Evolutionary conservation across 2,329 filamentous ascomycete genomes (phyloP).

Genomic region (Colletotrichum eremochloae): DNA sequence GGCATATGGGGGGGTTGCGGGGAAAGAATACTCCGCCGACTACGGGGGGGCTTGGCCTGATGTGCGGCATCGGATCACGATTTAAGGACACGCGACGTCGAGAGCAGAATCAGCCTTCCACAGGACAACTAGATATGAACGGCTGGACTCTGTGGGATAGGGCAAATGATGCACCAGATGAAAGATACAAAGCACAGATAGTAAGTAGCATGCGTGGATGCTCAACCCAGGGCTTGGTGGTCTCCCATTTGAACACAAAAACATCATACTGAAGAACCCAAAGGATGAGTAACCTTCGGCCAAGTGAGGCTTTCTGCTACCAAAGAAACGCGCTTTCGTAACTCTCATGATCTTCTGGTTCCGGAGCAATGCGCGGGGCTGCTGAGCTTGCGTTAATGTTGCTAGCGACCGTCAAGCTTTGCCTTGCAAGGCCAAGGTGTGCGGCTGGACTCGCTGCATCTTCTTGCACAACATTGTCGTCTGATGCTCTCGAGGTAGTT

Average conservation of each 20-base stretch:
- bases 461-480: background rate
- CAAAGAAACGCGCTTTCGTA: constrained; percentile 28
- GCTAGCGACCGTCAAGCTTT: too few species aligned
- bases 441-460: background rate
- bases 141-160: background rate
- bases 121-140: background rate
- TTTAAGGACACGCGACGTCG: too few species aligned
- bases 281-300: too few species aligned
- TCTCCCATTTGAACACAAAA: background rate
- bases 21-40: background rate
- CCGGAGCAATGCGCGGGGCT: background rate
- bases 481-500: background rate
- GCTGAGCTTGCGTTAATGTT: background rate
- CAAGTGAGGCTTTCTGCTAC: background rate
- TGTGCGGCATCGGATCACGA: background rate
- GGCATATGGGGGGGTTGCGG: constrained; percentile 11
- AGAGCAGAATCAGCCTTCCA: background rate
- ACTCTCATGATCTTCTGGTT: background rate
- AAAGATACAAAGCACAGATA: background rate
- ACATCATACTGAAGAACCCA: background rate
- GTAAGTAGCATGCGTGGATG: background rate
- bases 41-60: background rate
- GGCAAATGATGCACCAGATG: background rate
- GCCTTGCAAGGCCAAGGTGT: background rate
- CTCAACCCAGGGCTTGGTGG: background rate